A percentile compares a stretch with the other conserved stretches of the same genome.
Evolutionary conservation across 768 basidiomycete genomes (phyloP).

Genomic region (Xanthoconium purpureum): DNA sequence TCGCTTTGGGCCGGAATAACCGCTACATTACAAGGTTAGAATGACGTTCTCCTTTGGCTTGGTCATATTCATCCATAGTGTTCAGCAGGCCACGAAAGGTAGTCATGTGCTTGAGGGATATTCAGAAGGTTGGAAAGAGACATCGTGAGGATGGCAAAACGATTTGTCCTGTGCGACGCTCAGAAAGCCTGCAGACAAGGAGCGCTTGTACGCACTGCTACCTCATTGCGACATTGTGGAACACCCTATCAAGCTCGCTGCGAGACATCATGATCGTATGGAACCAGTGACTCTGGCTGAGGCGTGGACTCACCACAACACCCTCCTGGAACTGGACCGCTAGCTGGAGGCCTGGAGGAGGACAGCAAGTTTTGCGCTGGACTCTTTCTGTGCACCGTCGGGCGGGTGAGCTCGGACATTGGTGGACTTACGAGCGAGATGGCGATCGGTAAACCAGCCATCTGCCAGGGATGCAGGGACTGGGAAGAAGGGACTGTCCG

Average conservation of each 20-base stretch:
- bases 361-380: slow-evolving; percentile 81
- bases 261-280: slow-evolving; percentile 81
- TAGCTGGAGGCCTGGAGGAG: slow-evolving; percentile 52
- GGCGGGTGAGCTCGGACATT: slow-evolving; percentile 40
- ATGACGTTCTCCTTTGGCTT: slow-evolving; percentile 46
- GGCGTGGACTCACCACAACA: neutral
- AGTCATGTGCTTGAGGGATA: slow-evolving; percentile 75
- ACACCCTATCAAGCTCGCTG: slow-evolving; percentile 68
- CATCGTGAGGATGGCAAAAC: slow-evolving; percentile 84
- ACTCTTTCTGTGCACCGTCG: slow-evolving; percentile 80
- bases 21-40: slow-evolving; percentile 36
- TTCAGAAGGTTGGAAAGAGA: slow-evolving; percentile 81
- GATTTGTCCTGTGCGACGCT: slow-evolving; percentile 59
- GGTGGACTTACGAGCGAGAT: slow-evolving; percentile 23
- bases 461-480: neutral
- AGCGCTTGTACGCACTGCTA: slow-evolving; percentile 52
- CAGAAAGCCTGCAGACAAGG: neutral
- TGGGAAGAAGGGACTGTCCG: neutral
- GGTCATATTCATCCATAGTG: slow-evolving; percentile 74
- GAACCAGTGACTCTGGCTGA: slow-evolving; percentile 81
- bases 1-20: slow-evolving; percentile 57
- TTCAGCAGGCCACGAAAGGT: slow-evolving; percentile 71
- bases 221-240: slow-evolving; percentile 73
- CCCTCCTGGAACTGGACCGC: slow-evolving; percentile 28
- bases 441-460: slow-evolving; percentile 21